These are phyloP conservation scores for Auricularia cornea DNA, from an alignment of 768 basidiomycete genomes.

Conservation along the genomic window DNA sequence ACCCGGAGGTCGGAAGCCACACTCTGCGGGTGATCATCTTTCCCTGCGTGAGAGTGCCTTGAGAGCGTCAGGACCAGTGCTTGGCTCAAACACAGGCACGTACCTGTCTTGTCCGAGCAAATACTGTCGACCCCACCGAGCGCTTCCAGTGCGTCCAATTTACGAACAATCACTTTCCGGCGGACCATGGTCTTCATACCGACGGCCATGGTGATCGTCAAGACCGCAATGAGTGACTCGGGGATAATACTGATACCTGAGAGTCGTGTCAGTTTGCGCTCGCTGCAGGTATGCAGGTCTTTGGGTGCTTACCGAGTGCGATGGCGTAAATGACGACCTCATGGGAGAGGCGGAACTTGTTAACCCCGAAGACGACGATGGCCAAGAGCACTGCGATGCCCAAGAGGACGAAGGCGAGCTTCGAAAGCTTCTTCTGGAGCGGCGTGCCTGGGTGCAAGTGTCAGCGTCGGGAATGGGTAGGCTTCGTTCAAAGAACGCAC, in stretches of 20 bases:
- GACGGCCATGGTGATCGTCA: slow-evolving; percentile 52
- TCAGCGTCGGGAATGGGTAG: not conserved
- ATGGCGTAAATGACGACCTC: not conserved
- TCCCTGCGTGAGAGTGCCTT: slow-evolving; percentile 21
- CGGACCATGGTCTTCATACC: slow-evolving; percentile 47
- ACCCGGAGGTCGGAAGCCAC: slow-evolving; percentile 16
- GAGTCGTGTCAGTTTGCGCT: slow-evolving; percentile 14
- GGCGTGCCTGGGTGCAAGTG: slow-evolving; percentile 12
- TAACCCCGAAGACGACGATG: slow-evolving; percentile 16
- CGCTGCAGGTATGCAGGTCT: too few species aligned
- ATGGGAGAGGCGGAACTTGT: not conserved
- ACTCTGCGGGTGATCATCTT: slow-evolving; percentile 28
- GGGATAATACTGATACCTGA: slow-evolving; percentile 28
- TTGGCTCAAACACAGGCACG: slow-evolving; percentile 27
- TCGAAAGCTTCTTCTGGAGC: slow-evolving; percentile 28
- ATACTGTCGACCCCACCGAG: slow-evolving; percentile 45
- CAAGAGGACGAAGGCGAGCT: slow-evolving; percentile 26
- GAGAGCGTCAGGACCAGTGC: not conserved
- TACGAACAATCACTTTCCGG: slow-evolving; percentile 53
- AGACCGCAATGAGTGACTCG: slow-evolving; percentile 32
- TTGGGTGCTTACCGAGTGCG: slow-evolving; percentile 21
- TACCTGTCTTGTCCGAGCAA: slow-evolving; percentile 64
- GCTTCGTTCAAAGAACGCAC: not conserved
- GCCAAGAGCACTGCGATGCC: slow-evolving; percentile 23
- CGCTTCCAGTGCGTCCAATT: slow-evolving; percentile 56